A percentile compares a stretch with the other conserved stretches of the same genome.
Conservation (phyloP, 768 basidiomycete genomes). For the Phylloporus sp. region DNA sequence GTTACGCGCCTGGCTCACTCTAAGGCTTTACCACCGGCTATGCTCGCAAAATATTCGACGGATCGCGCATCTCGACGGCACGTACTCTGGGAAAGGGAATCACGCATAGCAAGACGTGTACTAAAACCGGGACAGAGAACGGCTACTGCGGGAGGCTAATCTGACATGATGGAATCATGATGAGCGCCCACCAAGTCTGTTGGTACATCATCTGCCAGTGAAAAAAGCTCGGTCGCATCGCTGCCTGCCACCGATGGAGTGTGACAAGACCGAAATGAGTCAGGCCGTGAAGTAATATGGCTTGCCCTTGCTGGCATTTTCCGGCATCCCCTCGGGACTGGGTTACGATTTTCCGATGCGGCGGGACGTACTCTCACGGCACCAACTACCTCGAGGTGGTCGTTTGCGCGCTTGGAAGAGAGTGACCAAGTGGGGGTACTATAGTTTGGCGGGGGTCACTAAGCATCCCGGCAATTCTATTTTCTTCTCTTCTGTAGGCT, state of each 20-base stretch:
- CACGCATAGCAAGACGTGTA: constrained; percentile 10
- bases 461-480: constrained; percentile 7
- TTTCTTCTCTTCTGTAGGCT: constrained; percentile 20
- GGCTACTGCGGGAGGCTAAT: constrained; percentile 20
- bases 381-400: constrained; percentile 1
- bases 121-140: constrained; percentile 11
- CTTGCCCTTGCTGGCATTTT: constrained; percentile 13
- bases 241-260: constrained; percentile 15
- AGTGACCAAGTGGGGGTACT: constrained; percentile 11
- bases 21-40: too few relatives aligned
- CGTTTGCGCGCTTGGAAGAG: background rate
- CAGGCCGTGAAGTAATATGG: constrained; percentile 19
- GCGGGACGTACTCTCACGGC: constrained; percentile 11
- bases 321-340: constrained; percentile 22
- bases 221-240: constrained; percentile 8
- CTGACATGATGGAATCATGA: constrained; percentile 12
- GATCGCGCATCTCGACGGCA: constrained; percentile 3
- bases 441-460: constrained; percentile 10
- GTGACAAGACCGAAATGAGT: constrained; percentile 13
- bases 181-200: constrained; percentile 13
- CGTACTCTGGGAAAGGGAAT: background rate
- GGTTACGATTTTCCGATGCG: constrained; percentile 4
- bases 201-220: constrained; percentile 25
- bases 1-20: constrained; percentile 4
- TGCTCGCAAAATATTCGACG: background rate